These are phyloP conservation scores for Evernia prunastri DNA, from an alignment of 495 filamentous ascomycete species.

Conservation along the genomic window DNA sequence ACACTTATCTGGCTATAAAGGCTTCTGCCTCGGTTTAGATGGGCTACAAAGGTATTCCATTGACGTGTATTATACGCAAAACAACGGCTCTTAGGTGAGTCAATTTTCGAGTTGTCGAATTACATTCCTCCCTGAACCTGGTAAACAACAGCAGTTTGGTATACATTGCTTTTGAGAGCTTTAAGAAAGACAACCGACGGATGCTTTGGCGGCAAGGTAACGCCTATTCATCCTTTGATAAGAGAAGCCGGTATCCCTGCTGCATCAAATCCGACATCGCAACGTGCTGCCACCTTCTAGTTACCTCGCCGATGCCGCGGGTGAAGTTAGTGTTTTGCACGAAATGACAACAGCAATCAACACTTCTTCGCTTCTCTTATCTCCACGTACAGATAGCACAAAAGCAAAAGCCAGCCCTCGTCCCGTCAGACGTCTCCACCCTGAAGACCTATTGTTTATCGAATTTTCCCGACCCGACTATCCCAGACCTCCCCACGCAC, in stretches of 20 bases:
- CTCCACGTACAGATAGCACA: background rate
- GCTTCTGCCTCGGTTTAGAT: background rate
- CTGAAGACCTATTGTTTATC: background rate
- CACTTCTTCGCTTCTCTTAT: background rate
- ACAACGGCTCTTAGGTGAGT: background rate
- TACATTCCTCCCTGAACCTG: background rate
- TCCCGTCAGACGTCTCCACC: background rate
- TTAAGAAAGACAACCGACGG: background rate
- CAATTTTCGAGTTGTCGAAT: background rate
- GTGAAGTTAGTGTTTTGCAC: background rate
- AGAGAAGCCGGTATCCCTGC: background rate
- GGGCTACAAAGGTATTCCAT: background rate
- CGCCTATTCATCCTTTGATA: background rate
- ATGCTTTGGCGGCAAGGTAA: background rate
- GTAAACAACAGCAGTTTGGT: background rate
- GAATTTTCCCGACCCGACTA: constrained; percentile 25
- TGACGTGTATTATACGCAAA: background rate
- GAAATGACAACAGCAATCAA: background rate
- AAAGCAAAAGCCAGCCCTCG: background rate
- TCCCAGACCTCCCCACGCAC: constrained; percentile 58
- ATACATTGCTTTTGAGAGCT: background rate
- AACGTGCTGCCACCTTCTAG: too few relatives aligned
- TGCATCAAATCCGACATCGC: too few relatives aligned
- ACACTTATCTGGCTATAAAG: background rate
- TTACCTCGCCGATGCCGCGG: too few relatives aligned